Conservation (phyloP, 495 filamentous ascomycete genomes). For the Coniosporium apollinis region DNA sequence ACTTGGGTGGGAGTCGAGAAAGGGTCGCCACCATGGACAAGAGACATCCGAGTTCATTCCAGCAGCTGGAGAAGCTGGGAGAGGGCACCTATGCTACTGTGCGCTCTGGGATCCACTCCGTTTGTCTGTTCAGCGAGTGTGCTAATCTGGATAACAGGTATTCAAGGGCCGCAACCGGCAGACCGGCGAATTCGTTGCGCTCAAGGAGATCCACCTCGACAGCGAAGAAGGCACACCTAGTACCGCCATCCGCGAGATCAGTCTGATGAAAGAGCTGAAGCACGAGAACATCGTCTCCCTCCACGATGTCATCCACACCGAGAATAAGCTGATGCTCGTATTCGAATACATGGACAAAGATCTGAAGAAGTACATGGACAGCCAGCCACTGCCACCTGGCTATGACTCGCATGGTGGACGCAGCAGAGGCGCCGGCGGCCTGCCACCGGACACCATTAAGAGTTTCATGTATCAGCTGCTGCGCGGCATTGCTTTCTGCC, state of each 20-base stretch:
- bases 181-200: conserved; percentile 44
- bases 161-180: conserved; percentile 29
- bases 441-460: conserved; percentile 79
- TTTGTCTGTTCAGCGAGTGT: too few species aligned
- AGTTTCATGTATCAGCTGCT: conserved; percentile 95
- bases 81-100: conserved; percentile 99
- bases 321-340: conserved; percentile 92
- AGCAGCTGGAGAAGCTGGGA: conserved; percentile 96
- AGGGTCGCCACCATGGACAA: conserved; percentile 52
- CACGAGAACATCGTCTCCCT: conserved; percentile 88
- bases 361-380: conserved; percentile 96
- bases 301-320: conserved; percentile 88
- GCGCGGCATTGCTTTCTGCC: conserved; percentile 88
- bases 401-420: conserved; percentile 27
- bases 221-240: conserved; percentile 93
- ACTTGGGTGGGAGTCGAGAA: conserved; percentile 19
- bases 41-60: conserved; percentile 84
- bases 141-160: conserved; percentile 14
- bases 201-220: conserved; percentile 97
- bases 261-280: conserved; percentile 89
- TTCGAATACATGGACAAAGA: conserved; percentile 90
- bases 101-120: too few species aligned
- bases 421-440: conserved; percentile 46
- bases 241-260: conserved; percentile 94
- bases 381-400: conserved; percentile 21